Evolutionary conservation across 345 rosid genomes (phyloP), one percentile per base, ranked within the genome.

Genomic region (Dovyalis caffra): DNA sequence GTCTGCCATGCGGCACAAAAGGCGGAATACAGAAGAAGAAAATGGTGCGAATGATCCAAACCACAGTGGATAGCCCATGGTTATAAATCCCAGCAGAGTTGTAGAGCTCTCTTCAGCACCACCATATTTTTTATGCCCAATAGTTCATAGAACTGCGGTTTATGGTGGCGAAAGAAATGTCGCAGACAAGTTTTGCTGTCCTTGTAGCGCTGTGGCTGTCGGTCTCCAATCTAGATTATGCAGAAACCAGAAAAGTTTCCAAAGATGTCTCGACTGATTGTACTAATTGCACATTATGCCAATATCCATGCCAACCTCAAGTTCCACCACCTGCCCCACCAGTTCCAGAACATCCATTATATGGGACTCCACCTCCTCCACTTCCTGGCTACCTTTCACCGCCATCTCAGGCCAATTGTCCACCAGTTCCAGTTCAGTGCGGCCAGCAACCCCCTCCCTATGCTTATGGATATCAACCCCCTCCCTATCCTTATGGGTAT

Each of bases 1-100:
- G 80, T 68, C 68, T 76, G 87, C 85, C 87, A 87, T 69, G 83
- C 75, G 86, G 88, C 90, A 77, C 69, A 43, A 51, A 66, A 61
- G 14, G 75, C 76, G 61, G 29, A 77, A 18, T 63, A 37, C 45
- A 9, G 72, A 60, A 78, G 60, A 62, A 78, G 60, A 62, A 35
- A 35, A 35, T 0, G 9, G 21, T 40, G 64, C 61, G 71, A 65
- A 64, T 64, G 49, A 69, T 64, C 43, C 64, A 40, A 57, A 33
- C 53, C 51, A 57, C 71, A 49, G 6, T 15, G 51, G 25, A 60
- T 29, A 74, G 67, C 35, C 49, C 23, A 10, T 37, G 66, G 29
- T 57, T 66, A 32, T 71, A 68, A 63, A 57, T 60, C 53, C 69
- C 53, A 53, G 26, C 8, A 43, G 57, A 43, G 64, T 71, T 64